phyloP scores from a whole-genome alignment of 2,329 filamentous ascomycete genomes.

The Xylaria polymorpha region DNA sequence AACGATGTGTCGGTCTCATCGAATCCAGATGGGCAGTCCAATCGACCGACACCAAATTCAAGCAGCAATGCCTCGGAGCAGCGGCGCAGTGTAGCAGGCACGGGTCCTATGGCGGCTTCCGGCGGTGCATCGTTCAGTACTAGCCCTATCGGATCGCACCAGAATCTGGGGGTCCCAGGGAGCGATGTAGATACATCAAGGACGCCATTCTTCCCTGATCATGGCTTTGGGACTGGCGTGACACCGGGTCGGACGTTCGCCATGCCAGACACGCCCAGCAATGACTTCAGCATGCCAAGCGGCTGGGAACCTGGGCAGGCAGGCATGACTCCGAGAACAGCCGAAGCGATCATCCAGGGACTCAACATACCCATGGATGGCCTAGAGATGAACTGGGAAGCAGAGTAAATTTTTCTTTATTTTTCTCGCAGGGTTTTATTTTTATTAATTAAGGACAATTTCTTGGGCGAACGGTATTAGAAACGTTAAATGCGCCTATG shows the following conservation, averaged over 20 bases:
- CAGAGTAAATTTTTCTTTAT: slow-evolving; percentile 24
- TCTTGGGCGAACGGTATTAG: slow-evolving; percentile 2
- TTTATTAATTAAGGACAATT: slow-evolving; percentile 7
- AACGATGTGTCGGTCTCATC: slow-evolving; percentile 63
- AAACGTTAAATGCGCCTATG: slow-evolving; percentile 10
- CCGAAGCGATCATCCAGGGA: slow-evolving; percentile 66
- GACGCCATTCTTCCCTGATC: slow-evolving; percentile 55
- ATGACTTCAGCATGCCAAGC: slow-evolving; percentile 57
- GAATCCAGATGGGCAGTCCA: slow-evolving; percentile 61
- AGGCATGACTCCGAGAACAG: slow-evolving; percentile 64
- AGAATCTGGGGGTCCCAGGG: slow-evolving; percentile 53
- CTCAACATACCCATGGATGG: slow-evolving; percentile 68
- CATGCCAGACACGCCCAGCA: slow-evolving; percentile 53
- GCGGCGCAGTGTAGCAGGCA: slow-evolving; percentile 46
- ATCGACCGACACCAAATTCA: slow-evolving; percentile 70
- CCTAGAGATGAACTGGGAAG: slow-evolving; percentile 67
- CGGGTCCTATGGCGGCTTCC: slow-evolving; percentile 52
- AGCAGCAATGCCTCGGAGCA: slow-evolving; percentile 61
- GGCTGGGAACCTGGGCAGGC: slow-evolving; percentile 60
- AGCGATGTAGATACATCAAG: slow-evolving; percentile 54
- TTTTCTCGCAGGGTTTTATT: slow-evolving; percentile 4
- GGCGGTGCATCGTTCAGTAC: slow-evolving; percentile 62
- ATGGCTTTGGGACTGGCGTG: slow-evolving; percentile 54
- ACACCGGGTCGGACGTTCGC: slow-evolving; percentile 52
- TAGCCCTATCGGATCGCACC: slow-evolving; percentile 61